These are phyloP conservation scores for Cercospora nicotianae DNA, from an alignment of 2,329 filamentous ascomycete species.

Conservation along the genomic window DNA sequence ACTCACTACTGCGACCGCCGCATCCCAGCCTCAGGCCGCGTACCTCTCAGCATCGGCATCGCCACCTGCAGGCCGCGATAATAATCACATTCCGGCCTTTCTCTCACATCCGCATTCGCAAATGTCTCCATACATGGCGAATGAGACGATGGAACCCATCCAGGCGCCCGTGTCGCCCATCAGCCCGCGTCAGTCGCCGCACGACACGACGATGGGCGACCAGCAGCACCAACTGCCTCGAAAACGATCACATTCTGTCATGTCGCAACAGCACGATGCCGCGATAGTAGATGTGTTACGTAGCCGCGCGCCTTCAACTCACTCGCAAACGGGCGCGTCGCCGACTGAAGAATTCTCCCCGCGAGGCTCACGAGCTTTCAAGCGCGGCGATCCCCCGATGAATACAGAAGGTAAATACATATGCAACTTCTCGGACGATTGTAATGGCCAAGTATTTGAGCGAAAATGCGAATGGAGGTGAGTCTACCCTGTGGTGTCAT, in stretches of 20 bases:
- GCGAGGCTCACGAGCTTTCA: constrained; percentile 33
- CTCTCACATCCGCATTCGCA: constrained; percentile 12
- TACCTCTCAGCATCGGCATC: constrained; percentile 18
- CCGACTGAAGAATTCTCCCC: constrained; percentile 22
- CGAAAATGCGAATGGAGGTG: constrained; percentile 94
- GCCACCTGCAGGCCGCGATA: constrained; percentile 22
- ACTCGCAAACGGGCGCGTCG: constrained; percentile 19
- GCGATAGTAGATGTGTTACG: constrained; percentile 3
- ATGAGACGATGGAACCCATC: constrained; percentile 25
- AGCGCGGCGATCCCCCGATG: constrained; percentile 53
- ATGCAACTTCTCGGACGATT: constrained; percentile 68
- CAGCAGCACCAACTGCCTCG: constrained; percentile 26
- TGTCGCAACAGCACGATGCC: constrained; percentile 28
- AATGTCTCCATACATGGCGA: constrained; percentile 22
- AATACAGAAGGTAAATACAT: constrained; percentile 73
- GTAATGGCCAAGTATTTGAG: constrained; percentile 68
- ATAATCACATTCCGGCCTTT: constrained; percentile 17
- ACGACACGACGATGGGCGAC: constrained; percentile 27
- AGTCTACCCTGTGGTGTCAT: constrained; percentile 44
- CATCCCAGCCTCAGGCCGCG: constrained; percentile 32
- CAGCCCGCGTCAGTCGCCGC: constrained; percentile 30
- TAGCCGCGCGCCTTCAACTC: constrained; percentile 19
- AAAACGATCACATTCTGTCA: constrained; percentile 37
- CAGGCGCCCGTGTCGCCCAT: constrained; percentile 31
- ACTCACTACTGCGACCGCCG: constrained; percentile 23